These are phyloP conservation scores for Saccharomycopsis javanensis DNA, from an alignment of 805 yeast genomes.

Conservation along the genomic window DNA sequence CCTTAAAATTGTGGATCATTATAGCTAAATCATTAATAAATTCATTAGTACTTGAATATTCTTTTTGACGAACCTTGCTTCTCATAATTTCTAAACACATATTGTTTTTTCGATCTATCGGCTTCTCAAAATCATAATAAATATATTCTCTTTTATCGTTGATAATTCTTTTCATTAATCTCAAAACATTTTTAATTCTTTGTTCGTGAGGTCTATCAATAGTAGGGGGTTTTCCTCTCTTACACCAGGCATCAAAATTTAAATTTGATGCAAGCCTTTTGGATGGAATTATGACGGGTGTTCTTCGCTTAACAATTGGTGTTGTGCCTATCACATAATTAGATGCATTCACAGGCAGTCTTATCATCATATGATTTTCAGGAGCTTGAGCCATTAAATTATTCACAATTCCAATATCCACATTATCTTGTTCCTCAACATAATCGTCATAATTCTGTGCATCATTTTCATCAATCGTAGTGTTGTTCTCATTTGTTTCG, in stretches of 20 bases:
- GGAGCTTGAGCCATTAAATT: background rate
- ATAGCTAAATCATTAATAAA: slow-evolving; percentile 69
- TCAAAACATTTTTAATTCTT: slow-evolving; percentile 77
- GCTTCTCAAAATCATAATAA: slow-evolving; percentile 60
- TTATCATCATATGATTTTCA: background rate
- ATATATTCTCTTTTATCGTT: slow-evolving; percentile 42
- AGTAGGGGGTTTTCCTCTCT: slow-evolving; percentile 86
- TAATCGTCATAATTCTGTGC: background rate
- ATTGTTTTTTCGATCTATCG: slow-evolving; percentile 67
- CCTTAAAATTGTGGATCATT: slow-evolving; percentile 66
- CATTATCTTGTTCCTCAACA: background rate
- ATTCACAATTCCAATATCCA: background rate
- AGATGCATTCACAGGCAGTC: background rate
- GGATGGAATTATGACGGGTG: background rate
- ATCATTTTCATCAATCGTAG: slow-evolving; percentile 1
- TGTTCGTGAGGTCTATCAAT: slow-evolving; percentile 89
- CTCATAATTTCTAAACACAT: slow-evolving; percentile 64
- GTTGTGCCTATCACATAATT: background rate
- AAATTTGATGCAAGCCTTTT: background rate
- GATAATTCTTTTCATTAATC: slow-evolving; percentile 66
- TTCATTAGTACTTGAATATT: slow-evolving; percentile 63
- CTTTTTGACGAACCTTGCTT: slow-evolving; percentile 76
- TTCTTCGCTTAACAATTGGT: background rate
- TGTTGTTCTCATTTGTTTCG: background rate
- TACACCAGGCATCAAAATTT: slow-evolving; percentile 33